Evolutionary conservation across 495 filamentous ascomycete genomes (phyloP).

Genomic region (Podospora pseudoanserina): DNA sequence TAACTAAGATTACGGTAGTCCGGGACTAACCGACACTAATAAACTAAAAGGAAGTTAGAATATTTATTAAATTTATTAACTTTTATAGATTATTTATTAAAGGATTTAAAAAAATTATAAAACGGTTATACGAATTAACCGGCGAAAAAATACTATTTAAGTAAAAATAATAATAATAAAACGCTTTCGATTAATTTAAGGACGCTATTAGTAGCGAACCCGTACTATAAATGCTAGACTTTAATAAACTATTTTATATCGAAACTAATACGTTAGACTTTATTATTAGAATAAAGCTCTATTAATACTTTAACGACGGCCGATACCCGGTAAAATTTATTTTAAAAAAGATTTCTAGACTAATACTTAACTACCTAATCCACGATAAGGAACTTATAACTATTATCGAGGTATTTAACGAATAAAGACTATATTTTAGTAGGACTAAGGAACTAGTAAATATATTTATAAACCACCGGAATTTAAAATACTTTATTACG

Average conservation of each 20-base stretch:
- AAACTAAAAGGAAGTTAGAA: background rate
- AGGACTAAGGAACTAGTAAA: background rate
- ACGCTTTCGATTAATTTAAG: background rate
- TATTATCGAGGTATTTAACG: background rate
- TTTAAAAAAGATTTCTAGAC: background rate
- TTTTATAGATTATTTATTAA: background rate
- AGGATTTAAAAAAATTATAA: background rate
- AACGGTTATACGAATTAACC: background rate
- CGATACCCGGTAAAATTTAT: background rate
- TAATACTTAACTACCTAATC: background rate
- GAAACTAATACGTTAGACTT: background rate
- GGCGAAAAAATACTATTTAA: background rate
- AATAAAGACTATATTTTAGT: background rate
- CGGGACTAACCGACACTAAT: background rate
- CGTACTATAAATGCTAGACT: background rate
- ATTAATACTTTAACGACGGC: background rate
- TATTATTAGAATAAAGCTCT: background rate
- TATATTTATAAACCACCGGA: background rate
- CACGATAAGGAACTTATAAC: slow-evolving; percentile 7
- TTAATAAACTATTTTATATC: background rate
- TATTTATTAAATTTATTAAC: background rate
- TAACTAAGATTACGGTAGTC: background rate
- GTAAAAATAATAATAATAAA: no score
- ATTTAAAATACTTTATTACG: no score
- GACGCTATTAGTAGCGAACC: background rate